Percentiles rank a stretch among this genome's conserved stretches.
Conservation (phyloP, 2,329 filamentous ascomycete genomes). For the Ophiostoma quercus region DNA sequence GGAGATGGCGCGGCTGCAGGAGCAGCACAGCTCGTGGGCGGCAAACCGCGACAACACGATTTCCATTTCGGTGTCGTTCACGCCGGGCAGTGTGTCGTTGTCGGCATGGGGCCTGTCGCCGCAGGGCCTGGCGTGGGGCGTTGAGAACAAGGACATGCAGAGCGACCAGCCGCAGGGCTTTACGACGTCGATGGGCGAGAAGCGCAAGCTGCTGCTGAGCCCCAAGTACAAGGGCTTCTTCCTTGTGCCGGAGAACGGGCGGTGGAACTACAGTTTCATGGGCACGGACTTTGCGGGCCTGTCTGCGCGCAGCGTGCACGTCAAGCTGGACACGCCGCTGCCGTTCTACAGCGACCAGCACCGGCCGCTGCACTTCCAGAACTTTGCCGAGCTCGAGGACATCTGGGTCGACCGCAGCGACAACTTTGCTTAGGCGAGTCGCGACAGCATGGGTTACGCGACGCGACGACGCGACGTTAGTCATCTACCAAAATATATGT, state of each 20-base stretch:
- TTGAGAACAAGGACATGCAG: conserved; percentile 85
- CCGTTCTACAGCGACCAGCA: conserved; percentile 91
- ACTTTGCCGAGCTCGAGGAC: conserved; percentile 95
- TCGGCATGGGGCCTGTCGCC: conserved; percentile 91
- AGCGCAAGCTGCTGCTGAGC: conserved; percentile 86
- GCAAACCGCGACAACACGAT: conserved; percentile 76
- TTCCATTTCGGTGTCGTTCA: conserved; percentile 93
- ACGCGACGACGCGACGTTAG: conserved; percentile 1
- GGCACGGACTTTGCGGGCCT: conserved; percentile 79
- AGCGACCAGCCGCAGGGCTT: conserved; percentile 95
- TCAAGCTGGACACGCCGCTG: conserved; percentile 87
- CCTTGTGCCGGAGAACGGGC: conserved; percentile 80
- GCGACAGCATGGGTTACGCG: neutral
- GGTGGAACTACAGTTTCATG: conserved; percentile 99
- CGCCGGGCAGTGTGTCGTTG: conserved; percentile 89
- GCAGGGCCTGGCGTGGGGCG: conserved; percentile 92
- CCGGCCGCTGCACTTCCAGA: conserved; percentile 90
- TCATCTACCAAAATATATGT: neutral
- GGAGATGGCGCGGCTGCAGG: conserved; percentile 84
- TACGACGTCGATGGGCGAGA: conserved; percentile 85
- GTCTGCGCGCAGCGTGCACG: conserved; percentile 85
- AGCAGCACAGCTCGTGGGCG: conserved; percentile 66
- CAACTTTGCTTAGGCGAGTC: conserved; percentile 68
- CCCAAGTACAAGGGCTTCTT: conserved; percentile 95
- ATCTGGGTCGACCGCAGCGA: conserved; percentile 91